A percentile compares a stretch with the other conserved stretches of the same genome.
These are phyloP conservation scores for Paralagenidium karlingii DNA, from an alignment of 352 stramenopile species.

Conservation along the genomic window DNA sequence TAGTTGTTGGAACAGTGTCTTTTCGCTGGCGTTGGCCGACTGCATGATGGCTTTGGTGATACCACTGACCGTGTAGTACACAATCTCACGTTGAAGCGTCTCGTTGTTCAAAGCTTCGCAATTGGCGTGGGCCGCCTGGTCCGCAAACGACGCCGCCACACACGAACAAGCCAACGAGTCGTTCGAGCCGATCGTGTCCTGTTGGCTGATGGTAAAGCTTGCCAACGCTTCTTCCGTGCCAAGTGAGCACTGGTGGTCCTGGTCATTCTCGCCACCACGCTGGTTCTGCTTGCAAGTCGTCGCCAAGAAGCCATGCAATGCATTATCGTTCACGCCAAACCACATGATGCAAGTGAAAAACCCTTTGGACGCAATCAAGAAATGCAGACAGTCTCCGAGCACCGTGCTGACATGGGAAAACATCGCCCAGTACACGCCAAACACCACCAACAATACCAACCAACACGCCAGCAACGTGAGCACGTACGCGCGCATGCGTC, in stretches of 20 bases:
- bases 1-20: constrained; percentile 20
- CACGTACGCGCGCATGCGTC: constrained; percentile 58
- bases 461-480: constrained; percentile 55
- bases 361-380: constrained; percentile 75
- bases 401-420: too few relatives aligned
- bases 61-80: constrained; percentile 72
- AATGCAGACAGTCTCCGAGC: constrained; percentile 66
- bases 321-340: constrained; percentile 28
- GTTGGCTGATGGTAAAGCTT: neutral
- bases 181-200: neutral
- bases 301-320: too few relatives aligned
- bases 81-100: constrained; percentile 68
- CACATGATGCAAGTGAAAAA: constrained; percentile 66
- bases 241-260: neutral
- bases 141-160: constrained; percentile 12
- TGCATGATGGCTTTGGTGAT: constrained; percentile 65
- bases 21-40: constrained; percentile 18
- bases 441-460: constrained; percentile 41
- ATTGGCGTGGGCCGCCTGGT: constrained; percentile 41
- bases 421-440: constrained; percentile 49
- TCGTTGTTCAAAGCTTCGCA: too few relatives aligned
- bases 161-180: neutral
- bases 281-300: too few relatives aligned
- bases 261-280: too few relatives aligned
- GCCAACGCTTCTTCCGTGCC: neutral